A percentile compares a stretch with the other conserved stretches of the same genome.
phyloP scores from a whole-genome alignment of 2,329 filamentous ascomycete species.

The Fusarium globosum region DNA sequence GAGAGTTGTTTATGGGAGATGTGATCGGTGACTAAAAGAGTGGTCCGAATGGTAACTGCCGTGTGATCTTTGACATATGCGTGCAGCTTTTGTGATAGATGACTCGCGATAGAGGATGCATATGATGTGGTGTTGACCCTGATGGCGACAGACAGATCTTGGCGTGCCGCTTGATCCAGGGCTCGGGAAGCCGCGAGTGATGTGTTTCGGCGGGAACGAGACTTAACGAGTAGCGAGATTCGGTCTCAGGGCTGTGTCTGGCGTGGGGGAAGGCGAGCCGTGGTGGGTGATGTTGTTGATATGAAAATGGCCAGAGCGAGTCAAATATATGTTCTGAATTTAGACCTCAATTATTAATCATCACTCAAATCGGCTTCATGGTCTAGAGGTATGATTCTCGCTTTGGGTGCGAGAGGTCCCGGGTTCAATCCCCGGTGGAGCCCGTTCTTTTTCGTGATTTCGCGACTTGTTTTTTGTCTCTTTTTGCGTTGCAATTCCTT shows the following conservation, averaged over 20 bases:
- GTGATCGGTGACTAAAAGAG: not conserved
- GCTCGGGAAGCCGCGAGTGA: not conserved
- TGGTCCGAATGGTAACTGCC: not conserved
- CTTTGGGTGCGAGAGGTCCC: conserved; percentile 56
- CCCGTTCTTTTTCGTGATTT: not conserved
- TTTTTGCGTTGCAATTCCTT: rapidly evolving
- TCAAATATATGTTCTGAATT: no score
- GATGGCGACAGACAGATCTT: not conserved
- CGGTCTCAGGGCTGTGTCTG: not conserved
- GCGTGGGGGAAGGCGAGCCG: not conserved
- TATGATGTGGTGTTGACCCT: not conserved
- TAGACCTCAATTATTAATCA: not conserved
- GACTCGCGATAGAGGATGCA: not conserved
- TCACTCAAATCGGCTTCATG: conserved; percentile 19
- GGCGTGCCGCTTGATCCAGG: not conserved
- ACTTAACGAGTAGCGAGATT: not conserved
- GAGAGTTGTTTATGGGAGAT: not conserved
- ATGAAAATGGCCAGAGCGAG: no score
- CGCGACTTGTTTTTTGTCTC: rapidly evolving
- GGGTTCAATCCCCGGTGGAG: conserved; percentile 58
- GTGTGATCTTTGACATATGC: not conserved
- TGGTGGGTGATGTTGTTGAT: not conserved
- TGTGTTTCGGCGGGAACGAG: not conserved
- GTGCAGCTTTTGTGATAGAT: not conserved
- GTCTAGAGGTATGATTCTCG: conserved; percentile 38